A percentile compares a stretch with the other conserved stretches of the same genome.
phyloP scores from a whole-genome alignment of 129 eudicot genomes.

The Calendula officinalis region DNA sequence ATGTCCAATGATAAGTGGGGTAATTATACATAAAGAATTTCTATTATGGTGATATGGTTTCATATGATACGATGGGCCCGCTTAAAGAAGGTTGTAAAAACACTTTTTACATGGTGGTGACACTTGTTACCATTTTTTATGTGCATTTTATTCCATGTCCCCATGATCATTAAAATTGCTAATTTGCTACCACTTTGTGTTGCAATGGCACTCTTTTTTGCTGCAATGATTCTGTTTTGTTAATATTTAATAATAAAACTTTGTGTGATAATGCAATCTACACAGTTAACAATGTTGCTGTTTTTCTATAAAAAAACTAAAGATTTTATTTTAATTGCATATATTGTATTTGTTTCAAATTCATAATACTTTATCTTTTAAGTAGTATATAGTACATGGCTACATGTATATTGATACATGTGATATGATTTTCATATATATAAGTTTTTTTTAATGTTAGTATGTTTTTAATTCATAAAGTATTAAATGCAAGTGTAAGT shows the following conservation, averaged over 20 bases:
- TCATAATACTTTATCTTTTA: no score
- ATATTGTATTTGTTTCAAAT: no score
- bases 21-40: not conserved
- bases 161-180: not conserved
- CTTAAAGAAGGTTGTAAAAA: not conserved
- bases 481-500: no score
- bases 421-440: no score
- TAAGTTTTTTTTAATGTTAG: no score
- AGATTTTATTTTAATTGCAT: no score
- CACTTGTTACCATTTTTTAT: not conserved
- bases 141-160: not conserved
- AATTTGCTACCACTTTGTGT: not conserved
- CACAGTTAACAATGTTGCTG: not conserved
- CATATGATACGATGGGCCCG: not conserved
- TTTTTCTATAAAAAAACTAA: no score
- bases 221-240: not conserved
- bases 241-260: not conserved
- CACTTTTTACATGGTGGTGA: not conserved
- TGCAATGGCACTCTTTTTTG: not conserved
- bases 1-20: not conserved
- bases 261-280: not conserved
- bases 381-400: no score
- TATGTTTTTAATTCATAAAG: no score
- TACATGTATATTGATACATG: no score
- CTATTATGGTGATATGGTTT: not conserved